Conservation (phyloP, 1,284 basidiomycete genomes). For the Neonothopanus nambi region DNA sequence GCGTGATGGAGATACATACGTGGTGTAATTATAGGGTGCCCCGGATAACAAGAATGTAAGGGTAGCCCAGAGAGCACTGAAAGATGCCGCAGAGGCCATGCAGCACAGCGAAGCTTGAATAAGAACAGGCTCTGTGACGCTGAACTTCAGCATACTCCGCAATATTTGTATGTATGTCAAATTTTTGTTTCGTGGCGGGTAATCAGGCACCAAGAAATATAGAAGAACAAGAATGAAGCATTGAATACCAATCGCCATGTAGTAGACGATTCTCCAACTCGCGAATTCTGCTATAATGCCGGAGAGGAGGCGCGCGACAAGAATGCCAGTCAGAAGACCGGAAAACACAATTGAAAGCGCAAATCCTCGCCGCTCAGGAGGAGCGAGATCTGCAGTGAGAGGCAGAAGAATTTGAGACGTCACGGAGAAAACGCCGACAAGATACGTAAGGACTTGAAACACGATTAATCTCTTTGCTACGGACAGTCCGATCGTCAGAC, state of each 20-base stretch:
- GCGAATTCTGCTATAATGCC: conserved; percentile 66
- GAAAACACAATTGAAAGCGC: conserved; percentile 68
- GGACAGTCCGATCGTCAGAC: conserved; percentile 57
- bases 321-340: conserved; percentile 71
- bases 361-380: conserved; percentile 58
- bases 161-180: conserved; percentile 64
- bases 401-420: conserved; percentile 63
- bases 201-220: conserved; percentile 67
- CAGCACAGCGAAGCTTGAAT: conserved; percentile 63
- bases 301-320: conserved; percentile 65
- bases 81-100: conserved; percentile 57
- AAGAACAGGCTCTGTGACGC: conserved; percentile 67
- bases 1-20: conserved; percentile 38
- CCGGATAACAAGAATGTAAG: conserved; percentile 72
- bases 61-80: conserved; percentile 69
- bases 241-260: conserved; percentile 63
- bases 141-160: conserved; percentile 65
- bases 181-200: conserved; percentile 61
- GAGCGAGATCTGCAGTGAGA: conserved; percentile 66
- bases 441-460: conserved; percentile 58
- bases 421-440: conserved; percentile 57
- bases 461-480: conserved; percentile 46
- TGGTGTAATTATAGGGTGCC: conserved; percentile 64
- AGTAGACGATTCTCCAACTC: conserved; percentile 71
- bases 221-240: conserved; percentile 48